Evolutionary conservation across 768 basidiomycete species (phyloP), one percentile per base, ranked within the genome.

Genomic region (Amanita subjunquillea): DNA sequence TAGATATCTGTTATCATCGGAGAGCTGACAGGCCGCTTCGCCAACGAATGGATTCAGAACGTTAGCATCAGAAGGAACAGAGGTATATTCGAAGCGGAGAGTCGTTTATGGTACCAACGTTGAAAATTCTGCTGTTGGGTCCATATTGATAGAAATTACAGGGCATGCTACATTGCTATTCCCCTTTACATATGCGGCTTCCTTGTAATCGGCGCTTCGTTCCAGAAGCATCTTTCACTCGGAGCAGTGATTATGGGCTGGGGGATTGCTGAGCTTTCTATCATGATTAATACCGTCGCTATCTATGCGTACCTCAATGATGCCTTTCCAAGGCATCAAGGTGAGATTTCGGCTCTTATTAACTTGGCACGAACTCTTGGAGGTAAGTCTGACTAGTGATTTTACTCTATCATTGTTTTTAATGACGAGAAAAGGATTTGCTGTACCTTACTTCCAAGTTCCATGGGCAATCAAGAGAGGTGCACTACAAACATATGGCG

Each of bases 391-490:
- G 20, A 20, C 13, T 45, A 5, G 32, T 32, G 32, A 32, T 2
- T 32, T 34, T 10, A 13, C 6, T 8, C 10, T 38, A 29, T 46
- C 17, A 25, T 30, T 50, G 12, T 20, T 23, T 9, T 36, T n/a
- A 22, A 17, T 32, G n/a, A 45, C 15, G 27, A 45, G 44, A 72
- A 32, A 45, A 45, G 74, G 81, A 3, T 84, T 84, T 60, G 73
- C 73, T 45, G 81, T 85, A 20, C 78, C 82, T 1, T 83, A 78
- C 63, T 85, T 78, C 63, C 82, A 85, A 60, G 73, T 83, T 3
- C 78, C 78, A 4, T 83, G 83, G 83, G 80, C 82, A 4, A 60
- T 65, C 27, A 79, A 74, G 57, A 61, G 79, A 53, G 83, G 83
- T 13, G 79, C 82, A 4, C 62, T 83, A 27, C 79, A 83, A 54